Evolutionary conservation across 2,329 filamentous ascomycete genomes (phyloP).

Genomic region (Colletotrichum sp.): DNA sequence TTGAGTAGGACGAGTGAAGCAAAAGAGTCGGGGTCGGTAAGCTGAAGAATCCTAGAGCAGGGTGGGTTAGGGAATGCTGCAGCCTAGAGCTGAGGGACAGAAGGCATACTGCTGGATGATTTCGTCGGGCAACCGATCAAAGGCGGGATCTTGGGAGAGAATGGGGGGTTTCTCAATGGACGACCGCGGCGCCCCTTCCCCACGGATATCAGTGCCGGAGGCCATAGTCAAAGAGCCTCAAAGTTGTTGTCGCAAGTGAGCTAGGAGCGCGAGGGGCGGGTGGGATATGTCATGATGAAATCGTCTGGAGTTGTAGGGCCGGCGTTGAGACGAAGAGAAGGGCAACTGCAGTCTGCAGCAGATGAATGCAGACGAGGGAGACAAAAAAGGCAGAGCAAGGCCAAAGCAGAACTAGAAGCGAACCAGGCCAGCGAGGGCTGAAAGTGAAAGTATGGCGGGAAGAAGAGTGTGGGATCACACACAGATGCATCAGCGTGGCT

Average conservation of each 20-base stretch:
- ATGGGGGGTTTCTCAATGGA: constrained; percentile 40
- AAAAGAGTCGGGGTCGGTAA: constrained; percentile 67
- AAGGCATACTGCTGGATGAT: constrained; percentile 70
- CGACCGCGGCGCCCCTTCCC: constrained; percentile 4
- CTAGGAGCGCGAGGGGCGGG: constrained; percentile 1
- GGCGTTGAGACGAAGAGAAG: constrained; percentile 17
- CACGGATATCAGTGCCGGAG: background rate
- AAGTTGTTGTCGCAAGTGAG: background rate
- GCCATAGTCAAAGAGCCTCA: constrained; percentile 1
- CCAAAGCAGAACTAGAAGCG: background rate
- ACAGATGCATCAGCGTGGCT: background rate
- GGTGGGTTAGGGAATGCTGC: background rate
- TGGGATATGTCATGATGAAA: constrained; percentile 16
- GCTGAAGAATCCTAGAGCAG: constrained; percentile 61
- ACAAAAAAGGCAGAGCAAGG: background rate
- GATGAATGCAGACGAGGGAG: background rate
- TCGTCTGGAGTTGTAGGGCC: constrained; percentile 13
- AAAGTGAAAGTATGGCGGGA: background rate
- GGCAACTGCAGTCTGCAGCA: background rate
- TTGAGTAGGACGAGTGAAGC: constrained; percentile 71
- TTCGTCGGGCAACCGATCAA: constrained; percentile 68
- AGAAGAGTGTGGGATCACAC: background rate
- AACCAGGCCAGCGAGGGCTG: background rate
- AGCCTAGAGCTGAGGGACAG: background rate
- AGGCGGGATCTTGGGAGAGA: constrained; percentile 39